Evolutionary conservation across 768 basidiomycete genomes (phyloP).

Genomic region (Pleurotus tuoliensis): DNA sequence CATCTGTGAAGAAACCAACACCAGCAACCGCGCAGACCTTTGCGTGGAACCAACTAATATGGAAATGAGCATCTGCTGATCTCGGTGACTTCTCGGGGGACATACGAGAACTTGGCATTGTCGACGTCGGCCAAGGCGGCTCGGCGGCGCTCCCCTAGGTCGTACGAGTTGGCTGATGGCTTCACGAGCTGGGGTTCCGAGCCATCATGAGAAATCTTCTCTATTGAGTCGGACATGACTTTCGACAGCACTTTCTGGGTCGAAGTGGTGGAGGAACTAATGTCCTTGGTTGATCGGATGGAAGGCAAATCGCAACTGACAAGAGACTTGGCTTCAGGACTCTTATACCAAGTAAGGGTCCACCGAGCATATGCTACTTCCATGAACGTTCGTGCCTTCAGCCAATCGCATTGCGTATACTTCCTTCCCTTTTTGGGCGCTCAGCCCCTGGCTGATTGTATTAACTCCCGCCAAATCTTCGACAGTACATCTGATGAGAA

Average conservation of each 20-base stretch:
- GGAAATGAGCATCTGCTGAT: too few species aligned
- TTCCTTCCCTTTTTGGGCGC: too few species aligned
- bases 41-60: conserved; percentile 74
- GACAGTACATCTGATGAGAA: too few species aligned
- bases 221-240: conserved; percentile 12
- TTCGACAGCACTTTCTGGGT: background rate
- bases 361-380: conserved; percentile 4
- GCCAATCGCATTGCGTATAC: conserved; percentile 22
- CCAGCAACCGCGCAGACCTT: conserved; percentile 71
- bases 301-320: conserved; percentile 2
- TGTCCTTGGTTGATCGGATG: background rate
- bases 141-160: conserved; percentile 68
- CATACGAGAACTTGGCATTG: conserved; percentile 80
- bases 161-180: conserved; percentile 30
- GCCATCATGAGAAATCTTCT: conserved; percentile 32
- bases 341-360: background rate
- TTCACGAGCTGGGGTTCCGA: conserved; percentile 25
- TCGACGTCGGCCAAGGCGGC: conserved; percentile 85
- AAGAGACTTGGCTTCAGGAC: background rate
- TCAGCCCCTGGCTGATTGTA: too few species aligned
- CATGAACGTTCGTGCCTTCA: conserved; percentile 28
- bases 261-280: background rate
- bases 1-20: conserved; percentile 90
- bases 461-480: too few species aligned
- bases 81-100: conserved; percentile 4